Evolutionary conservation across 768 basidiomycete species (phyloP).

Genomic region (Podaxis sp.): DNA sequence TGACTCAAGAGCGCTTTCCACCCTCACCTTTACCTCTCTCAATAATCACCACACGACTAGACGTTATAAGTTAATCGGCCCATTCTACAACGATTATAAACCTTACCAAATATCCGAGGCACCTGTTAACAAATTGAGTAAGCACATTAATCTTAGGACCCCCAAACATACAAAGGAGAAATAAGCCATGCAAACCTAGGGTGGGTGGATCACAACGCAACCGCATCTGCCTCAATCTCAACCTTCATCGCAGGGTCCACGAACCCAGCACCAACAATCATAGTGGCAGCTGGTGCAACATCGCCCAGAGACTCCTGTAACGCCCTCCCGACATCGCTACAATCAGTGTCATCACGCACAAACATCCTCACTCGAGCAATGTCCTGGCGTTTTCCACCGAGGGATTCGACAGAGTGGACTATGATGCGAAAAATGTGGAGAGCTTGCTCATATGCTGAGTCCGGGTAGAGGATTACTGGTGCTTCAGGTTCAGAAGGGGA

Average conservation of each 20-base stretch:
- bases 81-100: too few relatives aligned
- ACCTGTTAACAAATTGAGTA: too few relatives aligned
- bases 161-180: too few relatives aligned
- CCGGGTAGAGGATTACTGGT: constrained; percentile 30
- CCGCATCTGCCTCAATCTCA: constrained; percentile 52
- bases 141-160: too few relatives aligned
- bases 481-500: neutral
- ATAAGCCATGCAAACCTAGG: neutral
- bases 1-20: too few relatives aligned
- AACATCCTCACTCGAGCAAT: constrained; percentile 48
- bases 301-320: constrained; percentile 40
- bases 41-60: too few relatives aligned
- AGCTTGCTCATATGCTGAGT: constrained; percentile 43
- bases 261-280: constrained; percentile 46
- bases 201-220: constrained; percentile 22
- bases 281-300: constrained; percentile 45
- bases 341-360: constrained; percentile 36
- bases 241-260: constrained; percentile 46
- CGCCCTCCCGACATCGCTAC: constrained; percentile 30
- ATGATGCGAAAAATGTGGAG: constrained; percentile 41
- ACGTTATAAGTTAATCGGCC: too few relatives aligned
- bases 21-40: too few relatives aligned
- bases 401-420: constrained; percentile 32
- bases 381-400: constrained; percentile 40
- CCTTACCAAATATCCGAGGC: too few relatives aligned